phyloP scores from a whole-genome alignment of 202 grass and related monocot genomes.

The Bolboschoenoplectus hybrid region DNA sequence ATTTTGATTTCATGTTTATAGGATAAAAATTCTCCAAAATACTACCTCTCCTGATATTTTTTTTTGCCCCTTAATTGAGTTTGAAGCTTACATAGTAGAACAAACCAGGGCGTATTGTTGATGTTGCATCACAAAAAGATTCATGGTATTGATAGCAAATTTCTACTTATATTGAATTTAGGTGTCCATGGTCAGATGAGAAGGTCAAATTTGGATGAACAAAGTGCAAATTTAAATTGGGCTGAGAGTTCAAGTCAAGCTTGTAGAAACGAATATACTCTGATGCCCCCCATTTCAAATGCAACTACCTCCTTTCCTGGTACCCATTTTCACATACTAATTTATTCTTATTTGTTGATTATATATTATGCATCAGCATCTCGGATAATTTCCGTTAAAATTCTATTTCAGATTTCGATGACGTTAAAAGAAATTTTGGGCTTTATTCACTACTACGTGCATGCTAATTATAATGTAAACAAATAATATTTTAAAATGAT shows the following conservation, averaged over 20 bases:
- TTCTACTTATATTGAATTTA: slow-evolving; percentile 39
- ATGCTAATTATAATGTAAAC: not conserved
- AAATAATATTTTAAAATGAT: not conserved
- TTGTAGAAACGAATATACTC: not conserved
- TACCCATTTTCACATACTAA: not conserved
- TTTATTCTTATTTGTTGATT: not conserved
- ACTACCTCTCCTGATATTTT: not conserved
- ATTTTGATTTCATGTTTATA: not conserved
- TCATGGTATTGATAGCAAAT: not conserved
- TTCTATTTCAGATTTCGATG: not conserved
- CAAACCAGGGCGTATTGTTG: not conserved
- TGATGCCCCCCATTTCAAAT: slow-evolving; percentile 49
- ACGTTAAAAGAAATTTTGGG: not conserved
- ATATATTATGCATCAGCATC: not conserved
- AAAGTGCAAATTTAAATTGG: slow-evolving; percentile 43
- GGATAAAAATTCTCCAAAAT: not conserved
- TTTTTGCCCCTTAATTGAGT: not conserved
- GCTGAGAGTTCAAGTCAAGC: slow-evolving; percentile 37
- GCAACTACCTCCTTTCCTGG: slow-evolving; percentile 44
- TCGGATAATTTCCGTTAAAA: not conserved
- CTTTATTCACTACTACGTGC: not conserved
- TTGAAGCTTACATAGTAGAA: not conserved
- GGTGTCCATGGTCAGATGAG: slow-evolving; percentile 43
- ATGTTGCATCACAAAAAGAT: not conserved
- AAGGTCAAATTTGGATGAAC: slow-evolving; percentile 37